Base-by-base conservation (phyloP, 2,329 filamentous ascomycete genomes). In the Trichophyton mentagrophytes region DNA sequence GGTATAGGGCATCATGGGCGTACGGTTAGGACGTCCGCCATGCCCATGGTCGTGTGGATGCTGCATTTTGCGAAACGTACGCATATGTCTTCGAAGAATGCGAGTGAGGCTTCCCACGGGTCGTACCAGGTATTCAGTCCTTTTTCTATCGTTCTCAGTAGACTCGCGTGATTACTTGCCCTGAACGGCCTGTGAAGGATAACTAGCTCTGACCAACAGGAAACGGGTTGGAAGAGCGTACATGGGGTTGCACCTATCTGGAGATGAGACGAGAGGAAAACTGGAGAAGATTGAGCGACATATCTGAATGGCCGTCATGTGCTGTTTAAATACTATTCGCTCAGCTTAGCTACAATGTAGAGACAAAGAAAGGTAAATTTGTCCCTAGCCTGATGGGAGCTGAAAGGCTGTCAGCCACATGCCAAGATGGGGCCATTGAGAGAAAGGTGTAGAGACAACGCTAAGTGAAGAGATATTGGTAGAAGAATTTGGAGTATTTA, bases 1-100 rank as follows among this genome's bases (percentile, higher is more conserved):
- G 3, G 68, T 69, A 58, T 67, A 69, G 2, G 68, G 67, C 8
- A 69, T 69, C 51, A 55, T 55, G 13, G 51, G 51, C 15, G 3
- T 55, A 17, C 36, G 13, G 25, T 22, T 27, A 25, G 47, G 51
- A 25, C 38, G 17, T 27, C 36, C 33, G 13, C 44, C 59, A n/a
- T 57, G 51, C 4, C 20, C 3, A 15, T 36, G n/a, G 1, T 15
- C 15, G 22, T 17, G 27, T 13, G 11, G n/a, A 27, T 36, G 22
- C 47, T 53, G 51, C 51, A 55, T 55, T 9, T 36, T 55, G 2
- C 13, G n/a, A 25, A 17, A 30, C 27, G 6, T 30, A 30, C 27
- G 27, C 17, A 53, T 30, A 9, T 27, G 33, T 55, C 46, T 27
- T 22, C 20, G 20, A 51, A 25, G 20, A 13, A 9, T 15, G 9